Evolutionary conservation across 805 yeast species (phyloP).

Genomic region (Wickerhamomyces alni): DNA sequence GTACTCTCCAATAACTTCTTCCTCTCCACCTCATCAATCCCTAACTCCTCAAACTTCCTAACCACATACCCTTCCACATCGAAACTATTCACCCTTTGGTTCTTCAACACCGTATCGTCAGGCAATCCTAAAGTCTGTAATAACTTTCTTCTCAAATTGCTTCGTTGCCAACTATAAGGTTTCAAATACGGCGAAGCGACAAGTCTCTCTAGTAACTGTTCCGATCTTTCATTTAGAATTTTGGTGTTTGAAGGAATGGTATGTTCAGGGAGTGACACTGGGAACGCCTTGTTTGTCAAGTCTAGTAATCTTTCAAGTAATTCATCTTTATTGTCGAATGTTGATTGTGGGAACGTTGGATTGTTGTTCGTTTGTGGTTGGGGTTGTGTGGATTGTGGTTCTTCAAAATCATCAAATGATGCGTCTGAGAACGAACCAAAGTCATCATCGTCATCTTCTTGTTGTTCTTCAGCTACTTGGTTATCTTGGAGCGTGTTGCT

Average conservation of each 20-base stretch:
- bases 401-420: conserved; percentile 27
- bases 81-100: conserved; percentile 17
- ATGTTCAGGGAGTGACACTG: conserved; percentile 5
- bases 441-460: conserved; percentile 23
- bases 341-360: conserved; percentile 11
- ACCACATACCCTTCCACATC: conserved; percentile 17
- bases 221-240: conserved; percentile 29
- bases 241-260: conserved; percentile 7
- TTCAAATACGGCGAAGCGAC: conserved; percentile 41
- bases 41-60: conserved; percentile 24
- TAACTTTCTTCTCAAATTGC: conserved; percentile 58
- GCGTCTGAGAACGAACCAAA: conserved; percentile 30
- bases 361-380: not conserved
- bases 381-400: conserved; percentile 4
- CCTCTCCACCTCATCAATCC: conserved; percentile 28
- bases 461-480: not conserved
- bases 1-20: conserved; percentile 20
- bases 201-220: conserved; percentile 39
- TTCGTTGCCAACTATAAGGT: conserved; percentile 65
- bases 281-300: conserved; percentile 8
- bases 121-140: conserved; percentile 67
- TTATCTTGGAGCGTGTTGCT: not conserved
- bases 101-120: conserved; percentile 46
- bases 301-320: conserved; percentile 6
- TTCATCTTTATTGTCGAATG: conserved; percentile 5